Evolutionary conservation across 2,329 filamentous ascomycete genomes (phyloP).

Genomic region (Hymenoscyphus scutula): DNA sequence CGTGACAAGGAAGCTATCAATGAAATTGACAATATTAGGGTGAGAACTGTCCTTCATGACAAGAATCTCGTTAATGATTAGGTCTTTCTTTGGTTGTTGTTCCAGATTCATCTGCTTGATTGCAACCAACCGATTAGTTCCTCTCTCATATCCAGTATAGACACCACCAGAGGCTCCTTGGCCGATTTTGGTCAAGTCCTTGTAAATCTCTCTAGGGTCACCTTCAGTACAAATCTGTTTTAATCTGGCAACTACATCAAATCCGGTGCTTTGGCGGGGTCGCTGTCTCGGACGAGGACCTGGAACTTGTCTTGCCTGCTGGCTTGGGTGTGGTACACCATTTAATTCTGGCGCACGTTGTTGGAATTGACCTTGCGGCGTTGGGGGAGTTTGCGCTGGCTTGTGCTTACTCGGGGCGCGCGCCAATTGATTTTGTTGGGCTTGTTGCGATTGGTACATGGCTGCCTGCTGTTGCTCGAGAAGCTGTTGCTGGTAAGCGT

Average conservation of each 20-base stretch:
- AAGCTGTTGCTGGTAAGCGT: slow-evolving; percentile 59
- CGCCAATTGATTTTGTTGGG: slow-evolving; percentile 71
- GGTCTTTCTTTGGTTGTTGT: slow-evolving; percentile 96
- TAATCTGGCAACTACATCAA: slow-evolving; percentile 80
- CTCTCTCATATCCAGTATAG: slow-evolving; percentile 83
- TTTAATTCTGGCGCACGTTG: slow-evolving; percentile 39
- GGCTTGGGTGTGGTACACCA: slow-evolving; percentile 38
- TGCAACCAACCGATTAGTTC: slow-evolving; percentile 82
- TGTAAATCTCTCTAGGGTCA: slow-evolving; percentile 85
- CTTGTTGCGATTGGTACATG: slow-evolving; percentile 66
- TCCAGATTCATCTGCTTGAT: slow-evolving; percentile 99
- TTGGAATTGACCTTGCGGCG: slow-evolving; percentile 52
- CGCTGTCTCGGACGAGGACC: slow-evolving; percentile 71
- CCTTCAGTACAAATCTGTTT: slow-evolving; percentile 87
- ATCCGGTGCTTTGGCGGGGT: slow-evolving; percentile 71
- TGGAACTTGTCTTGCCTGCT: slow-evolving; percentile 43
- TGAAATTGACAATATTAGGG: slow-evolving; percentile 98
- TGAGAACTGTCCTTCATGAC: slow-evolving; percentile 99
- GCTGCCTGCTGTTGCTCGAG: slow-evolving; percentile 83
- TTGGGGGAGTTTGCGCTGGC: slow-evolving; percentile 46
- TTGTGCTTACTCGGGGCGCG: slow-evolving; percentile 73
- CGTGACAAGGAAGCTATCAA: slow-evolving; percentile 88
- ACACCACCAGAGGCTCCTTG: slow-evolving; percentile 97
- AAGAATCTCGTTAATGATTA: slow-evolving; percentile 98
- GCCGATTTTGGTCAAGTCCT: slow-evolving; percentile 88